Evolutionary conservation across 2,329 filamentous ascomycete species (phyloP).

Genomic region (Pseudogymnoascus sp.): DNA sequence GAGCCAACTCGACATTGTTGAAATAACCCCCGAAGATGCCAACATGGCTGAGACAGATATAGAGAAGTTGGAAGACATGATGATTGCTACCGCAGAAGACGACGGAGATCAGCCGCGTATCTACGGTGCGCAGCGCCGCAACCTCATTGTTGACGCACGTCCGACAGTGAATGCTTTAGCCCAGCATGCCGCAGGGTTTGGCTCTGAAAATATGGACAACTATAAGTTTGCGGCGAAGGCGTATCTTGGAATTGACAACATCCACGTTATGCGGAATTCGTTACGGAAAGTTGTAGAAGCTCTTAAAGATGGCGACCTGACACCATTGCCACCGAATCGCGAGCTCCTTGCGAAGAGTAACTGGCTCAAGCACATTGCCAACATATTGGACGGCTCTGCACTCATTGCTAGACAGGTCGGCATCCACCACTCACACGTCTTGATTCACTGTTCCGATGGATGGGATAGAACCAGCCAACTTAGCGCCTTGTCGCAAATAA

Average conservation of each 20-base stretch:
- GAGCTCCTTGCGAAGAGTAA: conserved; percentile 76
- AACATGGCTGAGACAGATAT: conserved; percentile 32
- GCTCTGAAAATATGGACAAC: conserved; percentile 96
- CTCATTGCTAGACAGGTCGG: conserved; percentile 84
- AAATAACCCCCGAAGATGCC: background rate
- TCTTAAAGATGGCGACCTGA: conserved; percentile 86
- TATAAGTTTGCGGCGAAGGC: conserved; percentile 88
- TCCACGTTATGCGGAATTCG: conserved; percentile 94
- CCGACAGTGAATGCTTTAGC: conserved; percentile 91
- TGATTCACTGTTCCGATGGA: conserved; percentile 97
- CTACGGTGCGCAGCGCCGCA: conserved; percentile 88
- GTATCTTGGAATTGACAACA: conserved; percentile 95
- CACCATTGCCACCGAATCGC: conserved; percentile 71
- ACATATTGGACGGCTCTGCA: conserved; percentile 75
- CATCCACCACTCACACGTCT: conserved; percentile 85
- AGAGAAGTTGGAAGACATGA: conserved; percentile 63
- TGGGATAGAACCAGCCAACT: conserved; percentile 97
- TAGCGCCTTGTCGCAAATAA: conserved; percentile 83
- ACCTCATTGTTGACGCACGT: conserved; percentile 91
- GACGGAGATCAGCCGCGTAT: conserved; percentile 58
- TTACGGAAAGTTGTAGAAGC: conserved; percentile 82
- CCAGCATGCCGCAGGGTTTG: conserved; percentile 87
- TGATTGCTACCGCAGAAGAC: conserved; percentile 47
- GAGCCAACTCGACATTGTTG: conserved; percentile 46
- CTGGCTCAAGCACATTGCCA: conserved; percentile 85